phyloP scores from a whole-genome alignment of 2,329 filamentous ascomycete species.

The Ophiostoma triangulosporum region DNA sequence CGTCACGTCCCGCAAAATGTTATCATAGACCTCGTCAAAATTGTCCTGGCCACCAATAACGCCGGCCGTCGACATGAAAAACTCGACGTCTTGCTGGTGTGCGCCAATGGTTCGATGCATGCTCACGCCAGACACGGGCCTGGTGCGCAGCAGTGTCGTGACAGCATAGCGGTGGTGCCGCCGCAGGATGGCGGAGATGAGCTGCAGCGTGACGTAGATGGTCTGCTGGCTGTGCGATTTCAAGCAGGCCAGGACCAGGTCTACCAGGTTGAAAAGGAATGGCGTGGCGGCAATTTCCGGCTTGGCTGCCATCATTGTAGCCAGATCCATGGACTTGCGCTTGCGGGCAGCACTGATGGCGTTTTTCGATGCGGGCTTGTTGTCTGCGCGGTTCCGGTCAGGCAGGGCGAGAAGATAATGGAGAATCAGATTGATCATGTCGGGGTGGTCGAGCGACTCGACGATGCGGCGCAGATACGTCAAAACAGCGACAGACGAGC shows the following conservation, averaged over 20 bases:
- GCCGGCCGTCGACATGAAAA: conserved; percentile 55
- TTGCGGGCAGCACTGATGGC: conserved; percentile 58
- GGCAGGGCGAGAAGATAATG: conserved; percentile 81
- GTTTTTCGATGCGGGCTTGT: conserved; percentile 21
- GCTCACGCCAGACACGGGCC: conserved; percentile 29
- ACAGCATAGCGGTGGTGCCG: conserved; percentile 81
- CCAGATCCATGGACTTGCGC: conserved; percentile 77
- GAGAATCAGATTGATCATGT: conserved; percentile 86
- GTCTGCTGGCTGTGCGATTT: conserved; percentile 78
- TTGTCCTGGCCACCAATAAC: conserved; percentile 54
- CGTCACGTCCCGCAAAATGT: conserved; percentile 57
- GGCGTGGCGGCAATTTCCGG: conserved; percentile 65
- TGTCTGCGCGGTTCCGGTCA: conserved; percentile 31
- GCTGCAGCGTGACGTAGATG: conserved; percentile 73
- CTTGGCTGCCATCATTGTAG: conserved; percentile 64
- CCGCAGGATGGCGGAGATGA: conserved; percentile 74
- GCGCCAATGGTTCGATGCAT: conserved; percentile 51
- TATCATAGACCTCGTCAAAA: conserved; percentile 60
- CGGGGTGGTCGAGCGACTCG: conserved; percentile 80
- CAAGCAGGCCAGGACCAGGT: conserved; percentile 76
- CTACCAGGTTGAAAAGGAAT: conserved; percentile 81
- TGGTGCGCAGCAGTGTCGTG: conserved; percentile 58
- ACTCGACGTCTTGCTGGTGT: conserved; percentile 61
- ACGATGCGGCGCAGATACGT: conserved; percentile 87
- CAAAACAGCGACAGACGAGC: conserved; percentile 88